Conservation (phyloP, 2,329 filamentous ascomycete genomes). For the Cladosporium sp. region DNA sequence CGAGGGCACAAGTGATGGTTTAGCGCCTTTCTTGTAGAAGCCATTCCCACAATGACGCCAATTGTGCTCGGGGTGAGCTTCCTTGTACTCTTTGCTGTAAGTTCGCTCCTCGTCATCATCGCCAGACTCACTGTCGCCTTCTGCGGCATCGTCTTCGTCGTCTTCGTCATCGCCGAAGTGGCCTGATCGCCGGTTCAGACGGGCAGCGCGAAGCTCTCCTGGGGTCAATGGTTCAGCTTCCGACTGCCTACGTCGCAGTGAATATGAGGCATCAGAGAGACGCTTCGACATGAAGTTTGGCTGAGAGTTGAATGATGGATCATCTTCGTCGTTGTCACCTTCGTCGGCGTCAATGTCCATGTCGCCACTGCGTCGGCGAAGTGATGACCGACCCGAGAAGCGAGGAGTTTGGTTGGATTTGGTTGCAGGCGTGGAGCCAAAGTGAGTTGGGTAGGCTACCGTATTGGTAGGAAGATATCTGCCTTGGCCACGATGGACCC, state of each 20-base stretch:
- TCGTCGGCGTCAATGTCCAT: background rate
- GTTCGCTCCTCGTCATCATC: constrained; percentile 19
- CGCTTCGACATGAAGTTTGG: constrained; percentile 8
- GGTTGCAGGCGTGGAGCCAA: background rate
- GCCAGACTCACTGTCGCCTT: constrained; percentile 3
- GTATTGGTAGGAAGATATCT: constrained; percentile 30
- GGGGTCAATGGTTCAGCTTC: constrained; percentile 13
- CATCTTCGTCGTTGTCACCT: constrained; percentile 9
- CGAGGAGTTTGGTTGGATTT: constrained; percentile 2
- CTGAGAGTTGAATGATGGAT: background rate
- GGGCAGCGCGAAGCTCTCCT: constrained; percentile 18
- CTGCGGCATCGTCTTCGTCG: constrained; percentile 16
- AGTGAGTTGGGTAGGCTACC: background rate
- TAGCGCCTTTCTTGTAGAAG: constrained; percentile 26
- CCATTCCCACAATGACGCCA: constrained; percentile 30
- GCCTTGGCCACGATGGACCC: constrained; percentile 38
- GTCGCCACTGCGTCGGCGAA: constrained; percentile 16
- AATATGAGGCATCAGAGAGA: constrained; percentile 14
- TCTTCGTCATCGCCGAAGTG: constrained; percentile 10
- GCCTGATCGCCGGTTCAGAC: constrained; percentile 21
- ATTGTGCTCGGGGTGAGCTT: constrained; percentile 21
- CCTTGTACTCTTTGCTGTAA: constrained; percentile 23
- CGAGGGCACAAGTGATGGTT: background rate
- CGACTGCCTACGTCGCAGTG: constrained; percentile 11
- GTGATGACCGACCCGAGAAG: constrained; percentile 9